These are phyloP conservation scores for Sordariomycetes sp. DNA, from an alignment of 2,329 filamentous ascomycete species.

Conservation along the genomic window DNA sequence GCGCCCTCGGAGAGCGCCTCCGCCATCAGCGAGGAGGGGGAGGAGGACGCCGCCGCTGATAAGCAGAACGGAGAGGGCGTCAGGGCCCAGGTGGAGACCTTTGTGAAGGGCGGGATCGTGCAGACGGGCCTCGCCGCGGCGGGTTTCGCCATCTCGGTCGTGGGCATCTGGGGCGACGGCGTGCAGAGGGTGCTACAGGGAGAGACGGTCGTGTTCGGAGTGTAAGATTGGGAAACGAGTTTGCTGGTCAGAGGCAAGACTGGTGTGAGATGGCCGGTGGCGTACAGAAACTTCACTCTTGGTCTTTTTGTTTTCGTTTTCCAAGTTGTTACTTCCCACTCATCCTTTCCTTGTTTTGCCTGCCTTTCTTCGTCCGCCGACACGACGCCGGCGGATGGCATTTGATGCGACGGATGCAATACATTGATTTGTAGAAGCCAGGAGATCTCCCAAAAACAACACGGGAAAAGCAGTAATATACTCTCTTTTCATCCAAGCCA, in stretches of 20 bases:
- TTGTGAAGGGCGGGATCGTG: conserved; percentile 41
- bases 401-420: not conserved
- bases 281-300: not conserved
- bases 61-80: conserved; percentile 53
- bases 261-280: not conserved
- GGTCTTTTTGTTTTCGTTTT: not conserved
- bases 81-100: conserved; percentile 41
- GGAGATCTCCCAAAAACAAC: too few relatives aligned
- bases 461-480: too few relatives aligned
- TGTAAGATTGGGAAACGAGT: not conserved
- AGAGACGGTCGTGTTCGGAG: conserved; percentile 9
- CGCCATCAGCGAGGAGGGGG: conserved; percentile 33
- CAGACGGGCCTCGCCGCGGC: conserved; percentile 42
- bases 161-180: conserved; percentile 59
- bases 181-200: conserved; percentile 14
- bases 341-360: not conserved
- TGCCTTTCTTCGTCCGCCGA: not conserved
- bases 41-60: conserved; percentile 21
- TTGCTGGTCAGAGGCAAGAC: not conserved
- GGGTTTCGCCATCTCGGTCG: conserved; percentile 49
- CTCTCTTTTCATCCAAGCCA: too few relatives aligned
- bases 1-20: conserved; percentile 30
- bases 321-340: not conserved
- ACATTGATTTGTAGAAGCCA: not conserved
- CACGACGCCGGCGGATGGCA: not conserved